These are phyloP conservation scores for Babesia sp. DNA, from an alignment of 169 alveolate species.

Conservation along the genomic window DNA sequence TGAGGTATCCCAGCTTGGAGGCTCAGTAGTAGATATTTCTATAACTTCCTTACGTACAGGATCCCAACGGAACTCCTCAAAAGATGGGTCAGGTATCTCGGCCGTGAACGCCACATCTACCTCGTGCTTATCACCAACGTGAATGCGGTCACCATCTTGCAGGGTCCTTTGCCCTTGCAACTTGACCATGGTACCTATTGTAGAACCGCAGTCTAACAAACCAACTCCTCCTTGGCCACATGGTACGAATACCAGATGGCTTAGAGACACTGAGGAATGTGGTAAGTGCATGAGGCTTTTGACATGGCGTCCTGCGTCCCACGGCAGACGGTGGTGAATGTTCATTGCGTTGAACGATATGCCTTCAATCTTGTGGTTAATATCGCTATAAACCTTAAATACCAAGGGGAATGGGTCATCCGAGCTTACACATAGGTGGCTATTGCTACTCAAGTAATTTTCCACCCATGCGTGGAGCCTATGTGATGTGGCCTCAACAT, in stretches of 20 bases:
- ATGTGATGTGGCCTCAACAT: constrained; percentile 41
- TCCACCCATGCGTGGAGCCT: constrained; percentile 79
- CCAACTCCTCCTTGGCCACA: constrained; percentile 66
- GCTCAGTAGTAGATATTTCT: constrained; percentile 2
- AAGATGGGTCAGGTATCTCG: constrained; percentile 65
- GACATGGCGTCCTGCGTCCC: constrained; percentile 90
- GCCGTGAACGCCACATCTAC: constrained; percentile 69
- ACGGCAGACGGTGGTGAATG: constrained; percentile 80
- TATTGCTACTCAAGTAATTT: constrained; percentile 65
- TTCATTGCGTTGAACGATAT: constrained; percentile 65
- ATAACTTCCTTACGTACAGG: constrained; percentile 37
- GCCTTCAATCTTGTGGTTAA: constrained; percentile 77
- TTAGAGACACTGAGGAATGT: constrained; percentile 87
- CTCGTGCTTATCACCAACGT: constrained; percentile 83
- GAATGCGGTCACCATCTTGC: constrained; percentile 79
- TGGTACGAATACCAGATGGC: constrained; percentile 81
- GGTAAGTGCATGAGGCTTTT: constrained; percentile 85
- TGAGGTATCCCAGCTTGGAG: constrained; percentile 6
- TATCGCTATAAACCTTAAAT: constrained; percentile 69
- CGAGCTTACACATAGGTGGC: constrained; percentile 65
- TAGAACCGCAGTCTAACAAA: constrained; percentile 85
- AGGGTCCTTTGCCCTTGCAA: constrained; percentile 69
- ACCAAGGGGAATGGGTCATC: constrained; percentile 69
- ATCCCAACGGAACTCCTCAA: constrained; percentile 71
- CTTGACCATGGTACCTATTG: constrained; percentile 89